Evolutionary conservation across 2,329 filamentous ascomycete species (phyloP).

Genomic region (Colletotrichum chrysophilum): DNA sequence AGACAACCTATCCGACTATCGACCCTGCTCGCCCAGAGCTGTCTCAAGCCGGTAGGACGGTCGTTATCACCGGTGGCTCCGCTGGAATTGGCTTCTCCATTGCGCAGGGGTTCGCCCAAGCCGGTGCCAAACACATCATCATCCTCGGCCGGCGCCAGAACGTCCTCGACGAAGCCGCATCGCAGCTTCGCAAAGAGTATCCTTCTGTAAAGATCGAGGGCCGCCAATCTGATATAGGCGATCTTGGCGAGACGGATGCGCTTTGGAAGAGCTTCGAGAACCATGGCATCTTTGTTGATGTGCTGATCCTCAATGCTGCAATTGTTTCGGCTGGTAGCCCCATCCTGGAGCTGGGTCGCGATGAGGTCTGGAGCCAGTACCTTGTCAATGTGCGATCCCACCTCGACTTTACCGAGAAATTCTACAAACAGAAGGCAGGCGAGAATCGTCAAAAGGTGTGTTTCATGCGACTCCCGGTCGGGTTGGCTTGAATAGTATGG

Average conservation of each 20-base stretch:
- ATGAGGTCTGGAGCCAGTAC: constrained; percentile 15
- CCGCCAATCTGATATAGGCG: neutral
- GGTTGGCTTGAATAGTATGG: neutral
- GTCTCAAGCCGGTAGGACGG: constrained; percentile 50
- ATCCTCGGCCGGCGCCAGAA: constrained; percentile 41
- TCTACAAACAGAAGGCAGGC: constrained; percentile 36
- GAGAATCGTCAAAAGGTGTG: constrained; percentile 23
- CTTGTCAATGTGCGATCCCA: constrained; percentile 19
- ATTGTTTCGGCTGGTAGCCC: neutral
- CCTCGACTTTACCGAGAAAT: constrained; percentile 20
- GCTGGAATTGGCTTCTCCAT: constrained; percentile 70
- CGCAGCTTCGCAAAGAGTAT: neutral
- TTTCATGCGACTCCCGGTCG: neutral
- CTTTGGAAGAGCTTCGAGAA: constrained; percentile 7
- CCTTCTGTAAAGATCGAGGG: neutral
- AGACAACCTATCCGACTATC: constrained; percentile 40
- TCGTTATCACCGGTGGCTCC: constrained; percentile 72
- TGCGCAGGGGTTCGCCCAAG: constrained; percentile 58
- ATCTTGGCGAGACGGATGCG: neutral
- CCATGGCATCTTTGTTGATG: constrained; percentile 28
- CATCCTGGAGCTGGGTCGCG: constrained; percentile 9
- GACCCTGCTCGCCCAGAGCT: constrained; percentile 39
- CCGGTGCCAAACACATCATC: constrained; percentile 40
- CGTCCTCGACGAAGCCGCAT: constrained; percentile 33
- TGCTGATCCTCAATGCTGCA: constrained; percentile 33